phyloP scores from a whole-genome alignment of 495 filamentous ascomycete genomes.

The Annulohypoxylon nitens region DNA sequence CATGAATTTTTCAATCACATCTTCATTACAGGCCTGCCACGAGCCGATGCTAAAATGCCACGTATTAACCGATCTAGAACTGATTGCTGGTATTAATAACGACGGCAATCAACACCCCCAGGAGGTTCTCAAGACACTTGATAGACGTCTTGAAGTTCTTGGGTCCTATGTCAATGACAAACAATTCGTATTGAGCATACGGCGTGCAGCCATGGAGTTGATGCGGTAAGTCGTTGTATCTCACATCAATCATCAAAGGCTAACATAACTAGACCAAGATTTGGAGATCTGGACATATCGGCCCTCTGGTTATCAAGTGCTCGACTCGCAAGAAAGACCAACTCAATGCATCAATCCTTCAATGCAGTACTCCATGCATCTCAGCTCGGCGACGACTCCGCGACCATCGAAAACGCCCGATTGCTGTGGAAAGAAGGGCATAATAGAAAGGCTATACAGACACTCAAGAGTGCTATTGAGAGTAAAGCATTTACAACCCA shows the following conservation, averaged over 20 bases:
- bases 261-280: constrained; percentile 59
- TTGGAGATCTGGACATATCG: constrained; percentile 77
- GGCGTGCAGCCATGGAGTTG: constrained; percentile 86
- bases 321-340: constrained; percentile 85
- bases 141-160: constrained; percentile 82
- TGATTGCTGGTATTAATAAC: constrained; percentile 70
- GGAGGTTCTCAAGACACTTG: constrained; percentile 69
- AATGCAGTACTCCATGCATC: constrained; percentile 92
- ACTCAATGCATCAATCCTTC: constrained; percentile 86
- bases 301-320: constrained; percentile 89
- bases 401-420: constrained; percentile 91
- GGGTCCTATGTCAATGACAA: constrained; percentile 91
- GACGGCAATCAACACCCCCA: constrained; percentile 54
- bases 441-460: constrained; percentile 94
- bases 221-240: constrained; percentile 63
- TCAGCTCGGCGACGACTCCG: constrained; percentile 82
- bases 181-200: constrained; percentile 90
- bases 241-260: constrained; percentile 41
- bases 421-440: constrained; percentile 96
- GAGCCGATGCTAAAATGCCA: constrained; percentile 86
- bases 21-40: constrained; percentile 84
- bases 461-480: constrained; percentile 83
- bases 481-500: constrained; percentile 71
- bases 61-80: constrained; percentile 86
- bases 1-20: constrained; percentile 78